These are phyloP conservation scores for Rosa lucieae DNA, from an alignment of 306 rosid genomes.

Conservation along the genomic window DNA sequence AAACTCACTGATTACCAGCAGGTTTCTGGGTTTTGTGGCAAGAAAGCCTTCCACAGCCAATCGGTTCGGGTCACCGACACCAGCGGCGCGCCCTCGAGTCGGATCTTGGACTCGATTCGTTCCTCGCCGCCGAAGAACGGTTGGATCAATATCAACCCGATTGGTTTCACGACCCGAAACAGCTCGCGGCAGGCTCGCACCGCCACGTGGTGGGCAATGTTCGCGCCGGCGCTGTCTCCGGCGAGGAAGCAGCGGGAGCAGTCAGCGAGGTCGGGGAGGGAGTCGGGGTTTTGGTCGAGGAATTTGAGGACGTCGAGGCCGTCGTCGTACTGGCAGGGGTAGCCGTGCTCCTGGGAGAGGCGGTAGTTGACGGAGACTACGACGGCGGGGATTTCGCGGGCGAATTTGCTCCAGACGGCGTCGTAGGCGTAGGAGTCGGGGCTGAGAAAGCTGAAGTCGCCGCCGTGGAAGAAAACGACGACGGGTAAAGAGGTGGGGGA, in stretches of 20 bases:
- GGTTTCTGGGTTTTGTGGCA: conserved; percentile 3
- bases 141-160: conserved; percentile 60
- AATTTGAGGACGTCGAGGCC: conserved; percentile 52
- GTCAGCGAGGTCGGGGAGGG: conserved; percentile 51
- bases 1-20: no score
- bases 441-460: conserved; percentile 57
- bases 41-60: conserved; percentile 55
- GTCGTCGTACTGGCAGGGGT: conserved; percentile 72
- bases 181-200: conserved; percentile 30
- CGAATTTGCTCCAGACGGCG: conserved; percentile 50
- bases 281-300: conserved; percentile 30
- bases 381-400: conserved; percentile 40
- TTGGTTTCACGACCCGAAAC: background rate
- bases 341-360: conserved; percentile 58
- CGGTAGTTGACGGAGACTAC: conserved; percentile 74
- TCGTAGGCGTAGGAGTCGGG: conserved; percentile 39
- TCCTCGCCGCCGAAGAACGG: conserved; percentile 86
- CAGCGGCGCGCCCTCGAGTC: conserved; percentile 33
- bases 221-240: conserved; percentile 89
- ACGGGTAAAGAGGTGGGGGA: conserved; percentile 31
- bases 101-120: conserved; percentile 53
- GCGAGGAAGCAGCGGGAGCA: conserved; percentile 50
- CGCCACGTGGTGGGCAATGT: conserved; percentile 64
- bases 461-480: conserved; percentile 60
- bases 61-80: conserved; percentile 47